Evolutionary conservation across 2,329 filamentous ascomycete species (phyloP).

Genomic region (Verticillium nubilum): DNA sequence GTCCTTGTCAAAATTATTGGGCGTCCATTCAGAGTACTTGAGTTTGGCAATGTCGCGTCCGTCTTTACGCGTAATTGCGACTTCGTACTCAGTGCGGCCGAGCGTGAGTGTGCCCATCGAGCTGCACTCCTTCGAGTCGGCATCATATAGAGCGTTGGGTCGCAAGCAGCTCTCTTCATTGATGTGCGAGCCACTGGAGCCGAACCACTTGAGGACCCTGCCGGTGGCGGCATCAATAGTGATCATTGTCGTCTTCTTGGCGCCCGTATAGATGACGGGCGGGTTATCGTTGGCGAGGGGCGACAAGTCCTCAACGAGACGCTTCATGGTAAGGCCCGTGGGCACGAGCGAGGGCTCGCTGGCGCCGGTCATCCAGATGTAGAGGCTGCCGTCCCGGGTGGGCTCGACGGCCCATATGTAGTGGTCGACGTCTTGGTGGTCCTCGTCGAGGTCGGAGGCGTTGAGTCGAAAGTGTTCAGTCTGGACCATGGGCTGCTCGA

Average conservation of each 20-base stretch:
- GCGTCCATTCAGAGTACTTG: conserved; percentile 89
- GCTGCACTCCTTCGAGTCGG: conserved; percentile 69
- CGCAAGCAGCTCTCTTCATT: conserved; percentile 71
- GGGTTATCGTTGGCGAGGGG: conserved; percentile 72
- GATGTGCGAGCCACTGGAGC: conserved; percentile 62
- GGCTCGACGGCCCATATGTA: conserved; percentile 96
- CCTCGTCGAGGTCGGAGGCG: conserved; percentile 52
- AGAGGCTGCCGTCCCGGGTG: conserved; percentile 78
- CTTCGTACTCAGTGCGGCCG: conserved; percentile 83
- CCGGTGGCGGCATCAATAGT: conserved; percentile 86
- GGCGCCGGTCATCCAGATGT: conserved; percentile 71
- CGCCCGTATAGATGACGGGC: conserved; percentile 80
- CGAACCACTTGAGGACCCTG: conserved; percentile 77
- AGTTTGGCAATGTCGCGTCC: conserved; percentile 79
- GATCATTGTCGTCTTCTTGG: conserved; percentile 85
- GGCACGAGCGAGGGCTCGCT: conserved; percentile 54
- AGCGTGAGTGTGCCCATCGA: conserved; percentile 76
- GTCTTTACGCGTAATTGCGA: conserved; percentile 73
- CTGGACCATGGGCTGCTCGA: conserved; percentile 84
- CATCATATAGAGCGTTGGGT: conserved; percentile 60
- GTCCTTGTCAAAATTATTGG: conserved; percentile 86
- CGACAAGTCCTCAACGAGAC: conserved; percentile 75
- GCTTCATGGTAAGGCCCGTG: conserved; percentile 73
- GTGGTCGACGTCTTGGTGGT: conserved; percentile 67
- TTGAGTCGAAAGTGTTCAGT: conserved; percentile 75